Percentiles rank a stretch among this genome's conserved stretches.
Conservation (phyloP, 169 alveolate species). For the Sarcocystis neurona region DNA sequence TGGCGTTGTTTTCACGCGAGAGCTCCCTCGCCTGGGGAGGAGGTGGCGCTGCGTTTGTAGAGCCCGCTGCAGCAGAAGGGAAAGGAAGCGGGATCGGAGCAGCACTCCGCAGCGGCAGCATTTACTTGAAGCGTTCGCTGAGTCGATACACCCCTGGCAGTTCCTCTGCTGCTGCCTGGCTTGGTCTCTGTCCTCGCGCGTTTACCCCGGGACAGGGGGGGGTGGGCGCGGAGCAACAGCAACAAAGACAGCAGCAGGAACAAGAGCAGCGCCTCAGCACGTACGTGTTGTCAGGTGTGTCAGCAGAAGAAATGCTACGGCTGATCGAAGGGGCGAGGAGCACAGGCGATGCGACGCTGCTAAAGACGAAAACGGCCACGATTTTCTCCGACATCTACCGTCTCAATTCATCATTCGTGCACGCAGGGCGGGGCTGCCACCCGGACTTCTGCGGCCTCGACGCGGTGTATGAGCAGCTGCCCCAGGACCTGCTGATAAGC, state of each 20-base stretch:
- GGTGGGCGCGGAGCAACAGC: no score
- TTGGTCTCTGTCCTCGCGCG: no score
- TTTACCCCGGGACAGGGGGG: no score
- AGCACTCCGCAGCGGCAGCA: neutral
- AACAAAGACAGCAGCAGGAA: no score
- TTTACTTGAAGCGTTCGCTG: no score
- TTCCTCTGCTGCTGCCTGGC: neutral
- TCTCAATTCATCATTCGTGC: constrained; percentile 29
- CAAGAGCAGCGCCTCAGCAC: no score
- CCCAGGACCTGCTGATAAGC: constrained; percentile 38
- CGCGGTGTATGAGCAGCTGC: constrained; percentile 42
- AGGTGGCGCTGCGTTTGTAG: neutral
- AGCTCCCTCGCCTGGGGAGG: neutral
- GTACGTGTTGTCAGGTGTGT: no score
- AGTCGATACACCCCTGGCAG: neutral
- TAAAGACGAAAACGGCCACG: neutral
- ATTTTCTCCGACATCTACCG: constrained; percentile 39
- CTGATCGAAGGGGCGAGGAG: constrained; percentile 32
- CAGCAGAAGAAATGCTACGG: constrained; percentile 31
- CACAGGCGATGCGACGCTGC: constrained; percentile 20
- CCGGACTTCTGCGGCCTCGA: constrained; percentile 37
- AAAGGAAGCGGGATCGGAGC: neutral
- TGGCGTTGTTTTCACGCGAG: neutral
- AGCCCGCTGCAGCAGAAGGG: neutral
- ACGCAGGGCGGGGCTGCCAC: constrained; percentile 30